These are phyloP conservation scores for Polytolypa hystricis DNA, from an alignment of 2,329 filamentous ascomycete genomes.

Conservation along the genomic window DNA sequence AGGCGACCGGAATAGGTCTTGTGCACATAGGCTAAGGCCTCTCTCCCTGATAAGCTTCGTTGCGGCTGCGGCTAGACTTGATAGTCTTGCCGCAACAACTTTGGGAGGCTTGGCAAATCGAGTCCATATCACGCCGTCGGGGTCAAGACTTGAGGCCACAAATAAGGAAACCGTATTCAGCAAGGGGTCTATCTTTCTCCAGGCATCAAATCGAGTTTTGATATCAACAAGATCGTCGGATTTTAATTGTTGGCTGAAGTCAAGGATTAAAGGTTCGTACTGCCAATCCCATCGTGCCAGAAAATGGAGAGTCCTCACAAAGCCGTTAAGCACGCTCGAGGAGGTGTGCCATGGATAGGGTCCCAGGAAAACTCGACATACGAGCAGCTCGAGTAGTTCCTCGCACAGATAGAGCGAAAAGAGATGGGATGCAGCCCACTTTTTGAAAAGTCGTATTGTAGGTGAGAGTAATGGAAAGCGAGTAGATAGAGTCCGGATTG, in stretches of 20 bases:
- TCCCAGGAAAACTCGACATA: conserved; percentile 64
- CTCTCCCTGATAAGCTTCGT: conserved; percentile 48
- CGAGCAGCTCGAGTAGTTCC: conserved; percentile 76
- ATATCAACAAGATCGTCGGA: conserved; percentile 51
- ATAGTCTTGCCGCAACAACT: conserved; percentile 76
- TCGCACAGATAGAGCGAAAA: conserved; percentile 64
- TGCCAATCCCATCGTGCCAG: conserved; percentile 90
- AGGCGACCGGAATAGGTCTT: conserved; percentile 59
- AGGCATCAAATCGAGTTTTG: conserved; percentile 63
- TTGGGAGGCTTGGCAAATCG: conserved; percentile 58
- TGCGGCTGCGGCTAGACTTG: conserved; percentile 66
- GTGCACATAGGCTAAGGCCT: conserved; percentile 43
- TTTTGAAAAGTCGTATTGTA: conserved; percentile 73
- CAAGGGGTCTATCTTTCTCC: conserved; percentile 76
- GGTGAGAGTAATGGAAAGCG: conserved; percentile 68
- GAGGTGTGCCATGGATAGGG: conserved; percentile 73
- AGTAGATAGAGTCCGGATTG: conserved; percentile 67
- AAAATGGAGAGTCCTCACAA: conserved; percentile 68
- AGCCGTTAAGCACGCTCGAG: conserved; percentile 65
- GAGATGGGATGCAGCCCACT: conserved; percentile 80
- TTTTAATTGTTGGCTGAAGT: conserved; percentile 55
- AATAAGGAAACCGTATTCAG: conserved; percentile 79
- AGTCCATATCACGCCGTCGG: conserved; percentile 70
- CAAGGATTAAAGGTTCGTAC: conserved; percentile 66
- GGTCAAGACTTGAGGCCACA: conserved; percentile 67